Evolutionary conservation across 2,329 filamentous ascomycete genomes (phyloP).

Genomic region (Plectosphaerella sp.): DNA sequence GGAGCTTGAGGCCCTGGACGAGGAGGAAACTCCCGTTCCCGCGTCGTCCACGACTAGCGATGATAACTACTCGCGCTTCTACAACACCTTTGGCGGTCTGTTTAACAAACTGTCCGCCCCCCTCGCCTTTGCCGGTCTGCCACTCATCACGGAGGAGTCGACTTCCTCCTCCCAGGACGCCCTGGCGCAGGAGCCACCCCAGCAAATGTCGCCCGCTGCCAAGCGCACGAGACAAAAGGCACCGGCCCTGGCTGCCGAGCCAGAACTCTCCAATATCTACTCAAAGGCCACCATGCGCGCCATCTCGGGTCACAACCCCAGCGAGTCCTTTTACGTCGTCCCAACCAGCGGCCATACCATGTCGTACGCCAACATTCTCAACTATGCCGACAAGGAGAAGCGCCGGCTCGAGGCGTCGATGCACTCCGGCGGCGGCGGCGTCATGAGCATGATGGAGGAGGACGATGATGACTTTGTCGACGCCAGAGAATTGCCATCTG

Average conservation of each 20-base stretch:
- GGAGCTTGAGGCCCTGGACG: constrained; percentile 13
- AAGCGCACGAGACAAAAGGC: constrained; percentile 31
- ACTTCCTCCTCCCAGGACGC: constrained; percentile 3
- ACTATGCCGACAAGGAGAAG: constrained; percentile 62
- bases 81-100: constrained; percentile 83
- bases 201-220: not conserved
- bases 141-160: constrained; percentile 57
- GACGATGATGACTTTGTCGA: constrained; percentile 88
- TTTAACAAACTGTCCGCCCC: constrained; percentile 87
- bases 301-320: constrained; percentile 59
- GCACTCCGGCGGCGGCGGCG: constrained; percentile 25
- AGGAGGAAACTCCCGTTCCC: constrained; percentile 3
- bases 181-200: not conserved
- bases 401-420: constrained; percentile 50
- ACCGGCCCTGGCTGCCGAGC: constrained; percentile 41
- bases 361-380: constrained; percentile 87
- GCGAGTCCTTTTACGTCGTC: constrained; percentile 90
- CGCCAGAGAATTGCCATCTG: constrained; percentile 62
- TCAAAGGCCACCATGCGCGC: constrained; percentile 81
- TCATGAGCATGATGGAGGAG: constrained; percentile 47
- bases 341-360: constrained; percentile 87
- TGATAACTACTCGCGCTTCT: constrained; percentile 85
- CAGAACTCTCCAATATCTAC: constrained; percentile 79
- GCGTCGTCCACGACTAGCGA: constrained; percentile 38
- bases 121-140: constrained; percentile 87